phyloP scores from a whole-genome alignment of 208 protist genomes.

The Trypanosoma melophagium region DNA sequence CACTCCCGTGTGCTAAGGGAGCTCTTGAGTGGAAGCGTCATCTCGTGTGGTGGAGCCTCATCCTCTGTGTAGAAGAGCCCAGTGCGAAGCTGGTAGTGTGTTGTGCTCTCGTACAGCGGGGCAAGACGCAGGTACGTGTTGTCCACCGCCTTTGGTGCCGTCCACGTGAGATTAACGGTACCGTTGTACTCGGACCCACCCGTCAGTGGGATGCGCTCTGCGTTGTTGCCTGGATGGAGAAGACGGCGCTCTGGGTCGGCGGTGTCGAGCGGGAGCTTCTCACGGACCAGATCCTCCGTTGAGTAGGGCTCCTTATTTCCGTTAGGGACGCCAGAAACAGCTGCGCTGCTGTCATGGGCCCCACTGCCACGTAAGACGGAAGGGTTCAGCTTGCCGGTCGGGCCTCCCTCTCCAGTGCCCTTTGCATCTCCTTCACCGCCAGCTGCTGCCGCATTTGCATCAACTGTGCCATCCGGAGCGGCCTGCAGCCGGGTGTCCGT shows the following conservation, averaged over 20 bases:
- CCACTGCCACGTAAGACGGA: not conserved
- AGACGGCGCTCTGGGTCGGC: conserved; percentile 60
- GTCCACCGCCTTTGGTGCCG: conserved; percentile 52
- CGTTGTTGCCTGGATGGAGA: conserved; percentile 46
- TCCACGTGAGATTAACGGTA: conserved; percentile 43
- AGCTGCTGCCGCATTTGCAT: conserved; percentile 2
- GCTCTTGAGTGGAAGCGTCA: conserved; percentile 67
- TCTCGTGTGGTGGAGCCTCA: conserved; percentile 51
- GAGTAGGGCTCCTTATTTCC: conserved; percentile 38
- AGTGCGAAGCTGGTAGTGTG: conserved; percentile 77
- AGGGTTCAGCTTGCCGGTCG: too few species aligned
- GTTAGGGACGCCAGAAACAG: not conserved
- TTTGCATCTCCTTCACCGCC: not conserved
- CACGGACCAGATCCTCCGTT: conserved; percentile 43
- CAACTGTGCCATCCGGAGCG: conserved; percentile 4
- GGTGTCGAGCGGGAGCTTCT: conserved; percentile 46
- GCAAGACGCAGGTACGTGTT: conserved; percentile 71
- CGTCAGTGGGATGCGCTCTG: conserved; percentile 33
- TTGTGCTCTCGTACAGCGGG: conserved; percentile 74
- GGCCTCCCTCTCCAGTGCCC: not conserved
- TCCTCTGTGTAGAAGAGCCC: conserved; percentile 74
- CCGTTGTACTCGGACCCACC: conserved; percentile 70
- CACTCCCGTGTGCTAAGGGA: conserved; percentile 24
- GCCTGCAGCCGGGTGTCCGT: not conserved
- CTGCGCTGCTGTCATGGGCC: not conserved